phyloP scores from a whole-genome alignment of 768 basidiomycete species.

The Ephemerocybe angulata region DNA sequence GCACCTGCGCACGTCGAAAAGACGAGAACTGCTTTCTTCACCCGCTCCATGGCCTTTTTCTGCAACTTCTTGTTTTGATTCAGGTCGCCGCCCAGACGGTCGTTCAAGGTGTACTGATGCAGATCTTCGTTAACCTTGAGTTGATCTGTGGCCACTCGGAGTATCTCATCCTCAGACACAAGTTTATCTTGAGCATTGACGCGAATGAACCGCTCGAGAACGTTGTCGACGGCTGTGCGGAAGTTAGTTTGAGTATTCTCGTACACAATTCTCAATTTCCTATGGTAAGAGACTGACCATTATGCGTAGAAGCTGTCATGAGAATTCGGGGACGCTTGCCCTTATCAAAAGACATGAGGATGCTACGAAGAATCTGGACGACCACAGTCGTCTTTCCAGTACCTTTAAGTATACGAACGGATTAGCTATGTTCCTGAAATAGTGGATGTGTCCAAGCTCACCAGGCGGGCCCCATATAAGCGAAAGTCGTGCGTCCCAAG shows the following conservation, averaged over 20 bases:
- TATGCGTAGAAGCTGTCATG: constrained; percentile 72
- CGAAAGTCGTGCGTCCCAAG: constrained; percentile 42
- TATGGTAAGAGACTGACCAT: constrained; percentile 35
- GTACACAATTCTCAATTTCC: neutral
- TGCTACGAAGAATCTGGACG: constrained; percentile 50
- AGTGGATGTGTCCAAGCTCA: constrained; percentile 15
- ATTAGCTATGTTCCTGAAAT: neutral
- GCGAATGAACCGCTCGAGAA: constrained; percentile 57
- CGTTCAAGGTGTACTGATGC: constrained; percentile 60
- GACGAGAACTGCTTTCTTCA: constrained; percentile 52
- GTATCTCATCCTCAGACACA: constrained; percentile 53
- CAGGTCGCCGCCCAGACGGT: constrained; percentile 59
- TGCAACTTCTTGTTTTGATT: constrained; percentile 55
- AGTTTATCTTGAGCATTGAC: constrained; percentile 42
- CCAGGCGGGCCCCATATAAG: constrained; percentile 73
- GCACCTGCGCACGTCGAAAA: constrained; percentile 70
- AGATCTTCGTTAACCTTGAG: constrained; percentile 56
- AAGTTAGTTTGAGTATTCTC: neutral
- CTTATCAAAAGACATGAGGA: constrained; percentile 28
- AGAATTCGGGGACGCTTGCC: constrained; percentile 45
- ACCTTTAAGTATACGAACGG: constrained; percentile 30
- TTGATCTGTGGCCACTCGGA: constrained; percentile 65
- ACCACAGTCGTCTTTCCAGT: constrained; percentile 74
- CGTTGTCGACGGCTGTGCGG: constrained; percentile 75
- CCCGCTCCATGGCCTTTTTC: constrained; percentile 56